Percentiles rank a stretch among this genome's conserved stretches.
Conservation (phyloP, 768 basidiomycete genomes). For the Lentinula detonsa region DNA sequence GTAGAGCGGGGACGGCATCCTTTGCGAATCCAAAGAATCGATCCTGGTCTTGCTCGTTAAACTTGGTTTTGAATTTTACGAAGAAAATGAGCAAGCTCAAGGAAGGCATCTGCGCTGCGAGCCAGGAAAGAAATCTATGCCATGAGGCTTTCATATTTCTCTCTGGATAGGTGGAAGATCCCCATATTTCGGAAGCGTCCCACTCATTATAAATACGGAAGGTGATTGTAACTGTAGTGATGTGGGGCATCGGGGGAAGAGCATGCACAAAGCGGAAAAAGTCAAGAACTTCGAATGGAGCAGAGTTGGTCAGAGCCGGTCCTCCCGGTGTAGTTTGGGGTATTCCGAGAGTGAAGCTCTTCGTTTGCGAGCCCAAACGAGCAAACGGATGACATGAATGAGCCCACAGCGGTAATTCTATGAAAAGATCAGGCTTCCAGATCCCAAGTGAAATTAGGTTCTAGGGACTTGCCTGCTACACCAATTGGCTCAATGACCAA, state of each 20-base stretch:
- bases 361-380: background rate
- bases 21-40: background rate
- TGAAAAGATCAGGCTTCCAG: background rate
- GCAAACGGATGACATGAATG: conserved; percentile 2
- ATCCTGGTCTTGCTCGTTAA: background rate
- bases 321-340: background rate
- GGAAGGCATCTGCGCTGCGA: background rate
- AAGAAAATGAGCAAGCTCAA: background rate
- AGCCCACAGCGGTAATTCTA: background rate
- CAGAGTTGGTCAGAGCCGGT: background rate
- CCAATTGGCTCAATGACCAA: conserved; percentile 3
- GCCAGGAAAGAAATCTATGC: conserved; percentile 2
- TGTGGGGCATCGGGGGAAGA: background rate
- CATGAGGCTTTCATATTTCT: background rate
- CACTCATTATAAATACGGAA: background rate
- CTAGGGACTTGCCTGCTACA: background rate
- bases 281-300: conserved; percentile 3
- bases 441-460: background rate
- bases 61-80: conserved; percentile 5
- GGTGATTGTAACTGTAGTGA: background rate
- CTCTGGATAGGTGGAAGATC: background rate
- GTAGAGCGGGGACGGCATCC: background rate
- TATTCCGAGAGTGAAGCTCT: background rate
- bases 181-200: conserved; percentile 5
- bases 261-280: background rate